These are phyloP conservation scores for Magnolia sinica DNA, from an alignment of 164 flowering plant genomes.

Conservation along the genomic window DNA sequence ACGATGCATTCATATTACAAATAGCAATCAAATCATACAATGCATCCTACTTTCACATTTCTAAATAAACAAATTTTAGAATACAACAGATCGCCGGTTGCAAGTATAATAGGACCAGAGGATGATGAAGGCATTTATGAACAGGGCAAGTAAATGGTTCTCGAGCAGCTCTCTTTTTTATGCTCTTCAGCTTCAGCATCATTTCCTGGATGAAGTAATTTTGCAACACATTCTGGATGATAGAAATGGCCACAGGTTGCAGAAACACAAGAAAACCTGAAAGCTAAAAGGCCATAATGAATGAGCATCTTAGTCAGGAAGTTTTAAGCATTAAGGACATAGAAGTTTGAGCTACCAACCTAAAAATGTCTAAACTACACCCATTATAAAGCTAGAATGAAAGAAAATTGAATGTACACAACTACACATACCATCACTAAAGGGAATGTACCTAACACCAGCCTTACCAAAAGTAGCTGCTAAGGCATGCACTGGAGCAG, in stretches of 20 bases:
- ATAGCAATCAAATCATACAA: too few relatives aligned
- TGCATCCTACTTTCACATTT: too few relatives aligned
- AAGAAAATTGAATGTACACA: neutral
- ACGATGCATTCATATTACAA: too few relatives aligned
- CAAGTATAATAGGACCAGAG: too few relatives aligned
- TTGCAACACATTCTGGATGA: conserved; percentile 74
- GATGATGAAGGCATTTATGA: too few relatives aligned
- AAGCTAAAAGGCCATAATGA: neutral
- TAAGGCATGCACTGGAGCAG: too few relatives aligned
- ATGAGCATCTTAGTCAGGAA: neutral
- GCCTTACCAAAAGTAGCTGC: too few relatives aligned
- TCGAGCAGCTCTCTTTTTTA: conserved; percentile 42
- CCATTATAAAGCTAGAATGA: neutral
- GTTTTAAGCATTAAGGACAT: neutral
- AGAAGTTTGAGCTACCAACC: neutral
- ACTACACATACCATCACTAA: too few relatives aligned
- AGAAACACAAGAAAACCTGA: conserved; percentile 72
- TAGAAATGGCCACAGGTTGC: conserved; percentile 83
- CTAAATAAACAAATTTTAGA: too few relatives aligned
- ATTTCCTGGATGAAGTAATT: conserved; percentile 39
- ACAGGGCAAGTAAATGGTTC: too few relatives aligned
- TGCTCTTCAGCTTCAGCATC: conserved; percentile 37
- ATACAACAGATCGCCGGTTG: too few relatives aligned
- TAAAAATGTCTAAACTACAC: neutral
- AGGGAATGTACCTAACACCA: too few relatives aligned